phyloP scores from a whole-genome alignment of 1,284 basidiomycete species.

The Trichosporon faecale region DNA sequence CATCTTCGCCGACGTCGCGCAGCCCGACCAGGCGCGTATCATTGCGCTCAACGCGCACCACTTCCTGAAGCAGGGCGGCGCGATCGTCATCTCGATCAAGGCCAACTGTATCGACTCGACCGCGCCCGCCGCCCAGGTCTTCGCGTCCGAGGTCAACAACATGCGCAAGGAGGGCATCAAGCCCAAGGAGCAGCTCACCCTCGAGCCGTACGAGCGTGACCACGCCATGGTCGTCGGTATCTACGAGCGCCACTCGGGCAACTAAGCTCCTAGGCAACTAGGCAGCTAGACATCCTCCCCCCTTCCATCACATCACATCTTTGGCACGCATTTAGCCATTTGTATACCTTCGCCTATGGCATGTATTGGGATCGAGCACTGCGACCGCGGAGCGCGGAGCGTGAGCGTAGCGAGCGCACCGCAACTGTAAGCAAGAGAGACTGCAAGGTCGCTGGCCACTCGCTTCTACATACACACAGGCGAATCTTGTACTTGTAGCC shows the following conservation, averaged over 20 bases:
- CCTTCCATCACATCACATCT: background rate
- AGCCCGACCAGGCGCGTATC: constrained; percentile 97
- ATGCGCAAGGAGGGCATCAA: constrained; percentile 80
- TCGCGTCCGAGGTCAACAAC: constrained; percentile 82
- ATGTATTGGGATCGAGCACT: constrained; percentile 11
- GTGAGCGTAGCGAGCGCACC: background rate
- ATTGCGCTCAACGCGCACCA: constrained; percentile 89
- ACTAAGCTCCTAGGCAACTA: no score
- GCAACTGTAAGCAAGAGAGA: no score
- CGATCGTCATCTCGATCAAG: constrained; percentile 97
- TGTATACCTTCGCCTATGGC: constrained; percentile 12
- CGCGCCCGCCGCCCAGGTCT: constrained; percentile 81
- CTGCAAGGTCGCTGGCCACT: no score
- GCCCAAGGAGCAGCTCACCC: constrained; percentile 61
- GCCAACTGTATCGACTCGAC: constrained; percentile 99
- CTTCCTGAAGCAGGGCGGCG: constrained; percentile 93
- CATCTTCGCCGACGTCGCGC: constrained; percentile 96
- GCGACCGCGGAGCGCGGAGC: background rate
- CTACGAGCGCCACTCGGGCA: constrained; percentile 45
- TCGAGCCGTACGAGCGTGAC: constrained; percentile 61
- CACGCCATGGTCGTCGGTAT: constrained; percentile 54
- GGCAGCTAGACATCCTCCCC: background rate
- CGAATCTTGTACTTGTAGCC: no score
- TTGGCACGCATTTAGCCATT: constrained; percentile 3
- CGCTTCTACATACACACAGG: no score